Base-by-base conservation (phyloP, 768 basidiomycete genomes). In the Podaxis rugospora region DNA sequence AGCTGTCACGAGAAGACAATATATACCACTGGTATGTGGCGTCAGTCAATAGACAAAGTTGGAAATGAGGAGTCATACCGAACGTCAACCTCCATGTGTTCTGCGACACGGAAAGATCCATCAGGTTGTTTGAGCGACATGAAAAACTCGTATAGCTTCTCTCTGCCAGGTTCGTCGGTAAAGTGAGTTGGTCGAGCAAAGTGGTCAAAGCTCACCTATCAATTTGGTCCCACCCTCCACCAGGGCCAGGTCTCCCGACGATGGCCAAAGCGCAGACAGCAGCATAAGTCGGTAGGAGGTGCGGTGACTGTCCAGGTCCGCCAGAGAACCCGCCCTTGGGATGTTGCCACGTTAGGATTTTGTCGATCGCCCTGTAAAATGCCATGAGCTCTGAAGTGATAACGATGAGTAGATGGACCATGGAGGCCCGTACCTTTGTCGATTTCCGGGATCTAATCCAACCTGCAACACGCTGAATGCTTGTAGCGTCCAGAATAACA, bases 401-500 rank as follows among this genome's bases (percentile, higher is more conserved):
- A 37, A 32, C 47, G 60, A 32, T 32, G 18, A 14, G 3, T 18
- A 10, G 5, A 13, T 0, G 25, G 1, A 6, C 25, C 18, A 27
- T 27, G 3, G 10, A n/a, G n/a, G 47, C n/a, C 70, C 80, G 58
- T 66, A 93, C 93, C 84, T 78, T 64, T 92, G 85, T 70, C 87
- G 90, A 67, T 84, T 93, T 18, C 75, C 80, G 1, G 87, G 86
- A 77, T 95, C 94, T 53, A 96, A 67, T 1, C 77, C 87, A 5
- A 92, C 87, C 53, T 93, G 92, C 47, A 96, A 69, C 2, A 86
- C 69, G 66, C 90, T 88, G 67, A 97, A 89, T 13, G 88, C 80
- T 66, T 99, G 95, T 9, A 95, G 70, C 0, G 87, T 88, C 95
- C 97, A 98, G 75, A 92, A 98, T 62, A 98, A 71, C 28, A 98